Conservation (phyloP, 2,329 filamentous ascomycete genomes). For the Scedosporium boydii region DNA sequence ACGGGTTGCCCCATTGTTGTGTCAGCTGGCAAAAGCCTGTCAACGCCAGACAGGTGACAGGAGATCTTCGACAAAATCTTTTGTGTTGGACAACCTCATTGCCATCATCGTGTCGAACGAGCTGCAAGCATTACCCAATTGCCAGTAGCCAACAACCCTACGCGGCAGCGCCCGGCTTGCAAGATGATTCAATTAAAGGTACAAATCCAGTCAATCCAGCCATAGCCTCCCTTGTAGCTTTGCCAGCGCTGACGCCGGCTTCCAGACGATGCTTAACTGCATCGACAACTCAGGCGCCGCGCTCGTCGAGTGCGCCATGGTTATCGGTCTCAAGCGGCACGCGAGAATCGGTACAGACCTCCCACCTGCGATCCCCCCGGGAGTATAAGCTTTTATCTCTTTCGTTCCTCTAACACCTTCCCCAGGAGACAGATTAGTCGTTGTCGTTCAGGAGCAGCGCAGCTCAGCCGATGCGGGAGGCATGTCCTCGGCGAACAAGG, state of each 20-base stretch:
- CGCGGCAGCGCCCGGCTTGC: conserved; percentile 13
- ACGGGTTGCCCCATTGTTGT: neutral
- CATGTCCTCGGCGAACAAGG: conserved; percentile 74
- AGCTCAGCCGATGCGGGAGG: conserved; percentile 64
- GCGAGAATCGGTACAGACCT: conserved; percentile 70
- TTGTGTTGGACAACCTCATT: neutral
- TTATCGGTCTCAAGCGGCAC: conserved; percentile 80
- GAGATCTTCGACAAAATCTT: neutral
- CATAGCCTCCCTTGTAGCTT: too few relatives aligned
- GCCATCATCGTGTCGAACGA: neutral
- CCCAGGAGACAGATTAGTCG: conserved; percentile 87
- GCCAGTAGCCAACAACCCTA: neutral
- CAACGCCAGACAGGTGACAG: neutral
- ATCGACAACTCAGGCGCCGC: conserved; percentile 99
- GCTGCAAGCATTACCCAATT: neutral
- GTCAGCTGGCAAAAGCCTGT: neutral
- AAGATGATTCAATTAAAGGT: conserved; percentile 92
- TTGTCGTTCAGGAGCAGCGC: conserved; percentile 95
- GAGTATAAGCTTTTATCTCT: neutral
- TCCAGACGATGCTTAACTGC: conserved; percentile 91
- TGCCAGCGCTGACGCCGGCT: too few relatives aligned
- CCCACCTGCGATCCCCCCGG: neutral
- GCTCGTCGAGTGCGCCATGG: conserved; percentile 90
- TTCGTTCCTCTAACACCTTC: neutral
- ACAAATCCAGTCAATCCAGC: conserved; percentile 1